A percentile compares a stretch with the other conserved stretches of the same genome.
These are phyloP conservation scores for Coemansia reversa DNA, from an alignment of 192 early-diverging fungal species.

Conservation along the genomic window DNA sequence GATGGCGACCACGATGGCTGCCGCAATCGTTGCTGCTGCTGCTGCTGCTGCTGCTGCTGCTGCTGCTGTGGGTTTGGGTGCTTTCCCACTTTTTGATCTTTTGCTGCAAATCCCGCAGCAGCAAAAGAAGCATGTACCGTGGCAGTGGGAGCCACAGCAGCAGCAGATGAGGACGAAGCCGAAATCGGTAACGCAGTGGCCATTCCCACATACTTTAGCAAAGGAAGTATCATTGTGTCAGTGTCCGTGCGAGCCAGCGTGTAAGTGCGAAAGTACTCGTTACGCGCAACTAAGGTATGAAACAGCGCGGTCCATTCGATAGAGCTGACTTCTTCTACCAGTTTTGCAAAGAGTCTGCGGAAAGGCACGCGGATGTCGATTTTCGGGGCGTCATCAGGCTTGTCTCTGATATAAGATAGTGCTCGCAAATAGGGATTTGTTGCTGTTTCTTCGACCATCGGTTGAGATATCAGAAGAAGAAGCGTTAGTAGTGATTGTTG, in stretches of 20 bases:
- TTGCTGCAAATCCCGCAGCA: background rate
- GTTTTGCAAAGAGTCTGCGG: conserved; percentile 35
- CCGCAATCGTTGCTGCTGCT: conserved; percentile 1
- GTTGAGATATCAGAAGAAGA: conserved; percentile 33
- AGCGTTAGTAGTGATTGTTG: conserved; percentile 42
- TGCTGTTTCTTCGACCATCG: background rate
- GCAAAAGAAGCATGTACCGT: background rate
- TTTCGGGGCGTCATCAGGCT: conserved; percentile 16
- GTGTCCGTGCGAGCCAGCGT: conserved; percentile 45
- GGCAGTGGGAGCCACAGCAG: conserved; percentile 1
- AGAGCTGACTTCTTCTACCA: conserved; percentile 20
- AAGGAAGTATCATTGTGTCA: conserved; percentile 42
- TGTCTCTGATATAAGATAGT: conserved; percentile 18
- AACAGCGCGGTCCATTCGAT: conserved; percentile 41
- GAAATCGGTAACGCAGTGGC: conserved; percentile 38
- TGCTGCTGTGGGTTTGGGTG: conserved; percentile 3
- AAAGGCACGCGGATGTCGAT: conserved; percentile 27
- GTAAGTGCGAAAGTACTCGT: conserved; percentile 45
- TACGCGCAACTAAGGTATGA: conserved; percentile 32
- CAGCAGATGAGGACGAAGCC: conserved; percentile 10
- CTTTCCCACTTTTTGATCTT: background rate
- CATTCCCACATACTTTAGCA: conserved; percentile 30
- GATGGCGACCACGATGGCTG: conserved; percentile 9
- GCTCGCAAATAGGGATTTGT: conserved; percentile 32
- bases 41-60: conserved; percentile 2